phyloP scores from a whole-genome alignment of 768 basidiomycete genomes.

The Mrakia blollopis region DNA sequence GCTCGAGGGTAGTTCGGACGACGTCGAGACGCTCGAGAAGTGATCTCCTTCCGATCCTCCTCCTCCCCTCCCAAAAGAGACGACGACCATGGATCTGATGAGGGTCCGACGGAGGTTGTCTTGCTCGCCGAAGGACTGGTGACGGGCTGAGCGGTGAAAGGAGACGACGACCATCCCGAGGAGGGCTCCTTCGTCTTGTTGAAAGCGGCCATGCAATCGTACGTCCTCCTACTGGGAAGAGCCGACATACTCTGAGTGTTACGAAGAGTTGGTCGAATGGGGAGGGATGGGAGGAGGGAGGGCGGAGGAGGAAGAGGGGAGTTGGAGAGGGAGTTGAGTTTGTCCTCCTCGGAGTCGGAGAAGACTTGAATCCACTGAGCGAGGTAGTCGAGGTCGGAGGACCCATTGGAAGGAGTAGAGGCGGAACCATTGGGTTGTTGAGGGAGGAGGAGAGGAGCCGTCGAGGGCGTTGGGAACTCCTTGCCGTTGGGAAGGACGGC shows the following conservation, averaged over 20 bases:
- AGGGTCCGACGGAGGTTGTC: not conserved
- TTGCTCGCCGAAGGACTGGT: not conserved
- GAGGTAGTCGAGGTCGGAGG: not conserved
- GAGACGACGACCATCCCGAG: not conserved
- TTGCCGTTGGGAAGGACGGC: not conserved
- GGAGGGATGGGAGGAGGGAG: not conserved
- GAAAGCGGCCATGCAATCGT: not conserved
- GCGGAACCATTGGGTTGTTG: not conserved
- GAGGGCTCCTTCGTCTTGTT: not conserved
- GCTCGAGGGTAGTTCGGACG: not conserved
- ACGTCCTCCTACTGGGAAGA: not conserved
- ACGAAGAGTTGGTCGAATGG: not conserved
- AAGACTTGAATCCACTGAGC: not conserved
- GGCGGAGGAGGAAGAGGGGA: not conserved
- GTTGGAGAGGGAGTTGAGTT: not conserved
- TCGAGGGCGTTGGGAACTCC: not conserved
- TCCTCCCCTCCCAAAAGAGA: not conserved
- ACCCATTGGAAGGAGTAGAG: not conserved
- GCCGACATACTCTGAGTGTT: not conserved
- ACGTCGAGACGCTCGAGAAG: not conserved
- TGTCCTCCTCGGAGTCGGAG: not conserved
- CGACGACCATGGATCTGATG: too few relatives aligned
- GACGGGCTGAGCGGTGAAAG: too few relatives aligned
- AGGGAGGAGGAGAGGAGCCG: not conserved
- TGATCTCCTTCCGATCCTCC: not conserved